phyloP scores from a whole-genome alignment of 257 asterid genomes.

The Craterostigma plantagineum region DNA sequence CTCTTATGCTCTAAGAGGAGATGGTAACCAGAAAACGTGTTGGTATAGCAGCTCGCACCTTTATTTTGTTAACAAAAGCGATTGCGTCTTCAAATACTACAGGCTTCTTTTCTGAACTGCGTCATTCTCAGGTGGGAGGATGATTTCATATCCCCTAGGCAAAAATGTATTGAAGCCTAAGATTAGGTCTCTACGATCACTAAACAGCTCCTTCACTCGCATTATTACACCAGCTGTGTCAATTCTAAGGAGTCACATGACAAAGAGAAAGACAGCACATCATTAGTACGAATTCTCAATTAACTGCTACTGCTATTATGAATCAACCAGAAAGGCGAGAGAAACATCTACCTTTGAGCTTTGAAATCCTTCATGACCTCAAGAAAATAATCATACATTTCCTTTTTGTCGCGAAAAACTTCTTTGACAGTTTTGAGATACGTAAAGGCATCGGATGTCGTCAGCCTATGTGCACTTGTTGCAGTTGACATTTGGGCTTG shows the following conservation, averaged over 20 bases:
- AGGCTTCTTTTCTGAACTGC: slow-evolving; percentile 41
- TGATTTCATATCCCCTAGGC: slow-evolving; percentile 72
- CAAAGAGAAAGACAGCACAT: slow-evolving; percentile 11
- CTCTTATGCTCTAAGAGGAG: slow-evolving; percentile 12
- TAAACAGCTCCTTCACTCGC: slow-evolving; percentile 74
- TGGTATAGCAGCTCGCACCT: slow-evolving; percentile 35
- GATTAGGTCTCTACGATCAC: slow-evolving; percentile 63
- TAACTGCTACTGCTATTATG: background rate
- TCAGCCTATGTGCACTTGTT: slow-evolving; percentile 44
- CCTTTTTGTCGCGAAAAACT: slow-evolving; percentile 52
- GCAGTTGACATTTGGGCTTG: slow-evolving; percentile 54
- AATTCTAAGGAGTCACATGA: slow-evolving; percentile 26
- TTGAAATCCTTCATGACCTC: slow-evolving; percentile 92
- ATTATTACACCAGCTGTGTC: slow-evolving; percentile 47
- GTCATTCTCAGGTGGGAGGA: slow-evolving; percentile 52
- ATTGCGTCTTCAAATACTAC: slow-evolving; percentile 71
- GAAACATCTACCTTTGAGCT: slow-evolving; percentile 48
- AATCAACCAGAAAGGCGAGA: background rate
- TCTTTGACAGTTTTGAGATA: slow-evolving; percentile 73
- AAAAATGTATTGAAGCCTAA: slow-evolving; percentile 89
- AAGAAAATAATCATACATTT: slow-evolving; percentile 72
- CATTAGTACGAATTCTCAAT: background rate
- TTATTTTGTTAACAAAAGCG: slow-evolving; percentile 64
- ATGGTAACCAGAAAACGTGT: slow-evolving; percentile 2
- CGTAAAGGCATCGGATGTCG: slow-evolving; percentile 60